phyloP scores from a whole-genome alignment of 305 asterid genomes.

The Fraxinus ornus region DNA sequence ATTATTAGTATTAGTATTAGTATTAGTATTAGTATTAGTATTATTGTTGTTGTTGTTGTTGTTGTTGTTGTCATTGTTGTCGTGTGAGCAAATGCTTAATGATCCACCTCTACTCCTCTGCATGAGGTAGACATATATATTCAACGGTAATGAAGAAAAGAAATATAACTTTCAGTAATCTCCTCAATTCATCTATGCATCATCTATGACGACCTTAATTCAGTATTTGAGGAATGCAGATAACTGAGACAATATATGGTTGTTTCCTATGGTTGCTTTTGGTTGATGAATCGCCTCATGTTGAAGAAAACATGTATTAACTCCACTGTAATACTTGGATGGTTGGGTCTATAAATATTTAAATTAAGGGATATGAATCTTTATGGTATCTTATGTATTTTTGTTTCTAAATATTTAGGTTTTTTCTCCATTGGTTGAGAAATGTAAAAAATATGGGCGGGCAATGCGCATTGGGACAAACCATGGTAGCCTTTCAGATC shows the following conservation, averaged over 20 bases:
- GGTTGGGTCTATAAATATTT: neutral
- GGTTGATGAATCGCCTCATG: neutral
- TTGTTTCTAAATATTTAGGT: constrained; percentile 46
- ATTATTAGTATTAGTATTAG: neutral
- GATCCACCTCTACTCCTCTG: neutral
- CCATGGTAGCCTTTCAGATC: constrained; percentile 99
- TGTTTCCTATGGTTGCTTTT: neutral
- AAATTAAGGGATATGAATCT: neutral
- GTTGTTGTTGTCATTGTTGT: neutral
- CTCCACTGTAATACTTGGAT: neutral
- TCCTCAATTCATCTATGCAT: neutral
- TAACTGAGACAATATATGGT: neutral
- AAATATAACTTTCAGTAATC: constrained; percentile 4
- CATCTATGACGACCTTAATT: neutral
- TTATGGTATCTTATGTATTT: constrained; percentile 15
- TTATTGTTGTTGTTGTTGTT: too few relatives aligned
- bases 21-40: too few relatives aligned
- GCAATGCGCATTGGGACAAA: constrained; percentile 99
- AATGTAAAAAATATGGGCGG: constrained; percentile 89
- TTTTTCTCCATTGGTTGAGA: constrained; percentile 95
- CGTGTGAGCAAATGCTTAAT: neutral
- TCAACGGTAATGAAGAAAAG: neutral
- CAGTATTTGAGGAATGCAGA: neutral
- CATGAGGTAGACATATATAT: neutral
- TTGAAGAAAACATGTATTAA: neutral